phyloP scores from a whole-genome alignment of 139 green algal species.

The Chloropicon primus region DNA sequence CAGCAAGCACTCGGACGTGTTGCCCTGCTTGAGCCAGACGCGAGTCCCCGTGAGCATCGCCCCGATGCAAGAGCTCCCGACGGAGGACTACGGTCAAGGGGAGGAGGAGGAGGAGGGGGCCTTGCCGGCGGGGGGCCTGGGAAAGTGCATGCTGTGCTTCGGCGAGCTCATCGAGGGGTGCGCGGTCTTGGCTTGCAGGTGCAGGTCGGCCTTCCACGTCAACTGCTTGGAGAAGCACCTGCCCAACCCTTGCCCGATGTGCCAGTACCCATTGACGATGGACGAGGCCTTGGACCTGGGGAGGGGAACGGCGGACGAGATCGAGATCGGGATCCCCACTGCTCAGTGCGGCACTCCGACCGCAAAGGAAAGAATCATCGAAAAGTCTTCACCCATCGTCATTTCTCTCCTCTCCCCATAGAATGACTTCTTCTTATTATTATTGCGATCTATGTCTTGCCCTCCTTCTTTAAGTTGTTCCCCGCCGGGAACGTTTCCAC shows the following conservation, averaged over 20 bases:
- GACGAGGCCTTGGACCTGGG: neutral
- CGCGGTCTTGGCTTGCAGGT: neutral
- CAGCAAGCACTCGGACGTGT: neutral
- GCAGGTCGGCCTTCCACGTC: neutral
- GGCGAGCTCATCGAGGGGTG: neutral
- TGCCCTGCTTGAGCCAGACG: neutral
- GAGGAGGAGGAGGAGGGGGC: neutral
- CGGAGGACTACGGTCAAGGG: neutral
- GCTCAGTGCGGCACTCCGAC: too few relatives aligned
- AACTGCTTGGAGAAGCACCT: neutral
- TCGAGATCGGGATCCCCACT: too few relatives aligned
- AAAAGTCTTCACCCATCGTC: too few relatives aligned
- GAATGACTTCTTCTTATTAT: too few relatives aligned
- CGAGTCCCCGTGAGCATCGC: neutral
- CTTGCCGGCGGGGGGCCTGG: neutral
- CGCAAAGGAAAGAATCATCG: too few relatives aligned
- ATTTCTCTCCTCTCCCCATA: too few relatives aligned
- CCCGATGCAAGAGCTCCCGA: neutral
- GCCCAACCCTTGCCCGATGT: neutral
- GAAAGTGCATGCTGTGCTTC: neutral
- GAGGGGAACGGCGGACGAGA: neutral
- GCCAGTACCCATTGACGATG: neutral
- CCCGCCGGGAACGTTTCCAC: too few relatives aligned
- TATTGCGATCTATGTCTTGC: too few relatives aligned
- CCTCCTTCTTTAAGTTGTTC: too few relatives aligned